phyloP scores from a whole-genome alignment of 2,329 filamentous ascomycete genomes.

The Xylariaceae sp. region DNA sequence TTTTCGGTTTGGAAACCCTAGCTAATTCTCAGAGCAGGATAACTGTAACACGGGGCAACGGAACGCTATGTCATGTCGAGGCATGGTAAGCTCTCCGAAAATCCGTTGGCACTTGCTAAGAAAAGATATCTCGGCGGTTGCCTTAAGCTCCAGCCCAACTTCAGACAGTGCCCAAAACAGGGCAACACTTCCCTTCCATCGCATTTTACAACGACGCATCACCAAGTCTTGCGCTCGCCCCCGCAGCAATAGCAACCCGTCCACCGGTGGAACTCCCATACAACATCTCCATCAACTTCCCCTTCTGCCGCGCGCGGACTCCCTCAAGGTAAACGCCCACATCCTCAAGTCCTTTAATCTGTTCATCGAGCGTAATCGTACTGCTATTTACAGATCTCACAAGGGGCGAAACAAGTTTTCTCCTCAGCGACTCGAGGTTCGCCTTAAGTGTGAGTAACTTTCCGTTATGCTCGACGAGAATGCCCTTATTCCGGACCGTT shows the following conservation, averaged over 20 bases:
- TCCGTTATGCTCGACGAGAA: conserved; percentile 82
- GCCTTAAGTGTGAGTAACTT: conserved; percentile 80
- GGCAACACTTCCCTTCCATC: conserved; percentile 1
- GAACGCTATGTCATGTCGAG: too few species aligned
- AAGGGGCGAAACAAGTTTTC: conserved; percentile 79
- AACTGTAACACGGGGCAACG: too few species aligned
- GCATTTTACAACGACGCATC: too few species aligned
- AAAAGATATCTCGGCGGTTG: not conserved
- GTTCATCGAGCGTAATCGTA: conserved; percentile 74
- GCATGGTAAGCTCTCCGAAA: too few species aligned
- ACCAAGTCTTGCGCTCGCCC: conserved; percentile 14
- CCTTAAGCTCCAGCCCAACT: not conserved
- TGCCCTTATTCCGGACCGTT: conserved; percentile 81
- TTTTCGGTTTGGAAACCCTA: too few species aligned
- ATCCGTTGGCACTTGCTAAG: too few species aligned
- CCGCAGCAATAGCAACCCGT: conserved; percentile 14
- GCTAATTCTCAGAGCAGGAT: too few species aligned
- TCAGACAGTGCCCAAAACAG: conserved; percentile 2
- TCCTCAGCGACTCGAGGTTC: conserved; percentile 77
- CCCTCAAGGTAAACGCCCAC: conserved; percentile 74
- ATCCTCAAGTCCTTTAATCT: conserved; percentile 77
- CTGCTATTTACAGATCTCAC: conserved; percentile 66
- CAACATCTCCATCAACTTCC: conserved; percentile 74
- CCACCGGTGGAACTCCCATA: conserved; percentile 49
- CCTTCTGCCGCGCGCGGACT: conserved; percentile 75